phyloP scores from a whole-genome alignment of 2,329 filamentous ascomycete species.

The Hymenoscyphus albidus region DNA sequence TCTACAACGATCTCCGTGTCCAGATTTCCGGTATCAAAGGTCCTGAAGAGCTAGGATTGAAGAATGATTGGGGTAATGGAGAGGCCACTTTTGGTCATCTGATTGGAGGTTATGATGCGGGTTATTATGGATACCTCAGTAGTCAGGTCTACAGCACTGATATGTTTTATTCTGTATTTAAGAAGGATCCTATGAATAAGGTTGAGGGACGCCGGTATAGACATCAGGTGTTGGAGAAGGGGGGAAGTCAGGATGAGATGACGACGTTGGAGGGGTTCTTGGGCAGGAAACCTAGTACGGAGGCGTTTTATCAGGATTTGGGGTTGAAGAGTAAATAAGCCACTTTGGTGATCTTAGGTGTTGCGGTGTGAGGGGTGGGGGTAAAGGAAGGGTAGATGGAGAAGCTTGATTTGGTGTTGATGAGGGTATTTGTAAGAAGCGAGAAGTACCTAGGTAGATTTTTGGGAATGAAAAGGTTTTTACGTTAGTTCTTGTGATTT shows the following conservation, averaged over 20 bases:
- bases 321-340: conserved; percentile 41
- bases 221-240: conserved; percentile 72
- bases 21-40: conserved; percentile 72
- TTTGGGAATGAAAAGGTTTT: too few species aligned
- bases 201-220: conserved; percentile 72
- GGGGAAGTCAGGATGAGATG: conserved; percentile 79
- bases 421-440: too few species aligned
- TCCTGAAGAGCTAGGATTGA: conserved; percentile 60
- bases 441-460: too few species aligned
- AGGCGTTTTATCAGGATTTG: conserved; percentile 77
- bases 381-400: too few species aligned
- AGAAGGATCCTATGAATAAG: conserved; percentile 72
- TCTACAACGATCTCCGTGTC: conserved; percentile 70
- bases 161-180: conserved; percentile 82
- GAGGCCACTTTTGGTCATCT: conserved; percentile 79
- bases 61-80: conserved; percentile 63
- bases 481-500: too few species aligned
- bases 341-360: too few species aligned
- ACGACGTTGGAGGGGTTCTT: conserved; percentile 73
- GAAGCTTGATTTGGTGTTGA: too few species aligned
- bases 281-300: conserved; percentile 69
- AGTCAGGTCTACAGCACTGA: conserved; percentile 79
- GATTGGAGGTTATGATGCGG: conserved; percentile 80
- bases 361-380: too few species aligned
- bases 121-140: conserved; percentile 73